Percentiles rank a stretch among this genome's conserved stretches.
These are phyloP conservation scores for Picochlorum sp. DNA, from an alignment of 139 green algal genomes.

Conservation along the genomic window DNA sequence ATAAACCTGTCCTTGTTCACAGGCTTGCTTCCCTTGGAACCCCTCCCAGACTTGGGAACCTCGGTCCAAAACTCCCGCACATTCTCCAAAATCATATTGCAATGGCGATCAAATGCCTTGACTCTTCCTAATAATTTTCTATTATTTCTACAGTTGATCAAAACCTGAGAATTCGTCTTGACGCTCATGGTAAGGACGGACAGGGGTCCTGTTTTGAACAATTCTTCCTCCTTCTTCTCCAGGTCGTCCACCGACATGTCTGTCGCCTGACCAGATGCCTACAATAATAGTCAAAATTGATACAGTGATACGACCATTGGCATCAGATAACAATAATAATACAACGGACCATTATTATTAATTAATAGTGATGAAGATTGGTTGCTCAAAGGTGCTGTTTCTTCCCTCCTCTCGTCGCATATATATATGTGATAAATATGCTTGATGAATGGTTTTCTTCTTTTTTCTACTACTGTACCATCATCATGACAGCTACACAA, in stretches of 20 bases:
- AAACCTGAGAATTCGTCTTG: constrained; percentile 93
- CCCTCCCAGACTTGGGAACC: constrained; percentile 86
- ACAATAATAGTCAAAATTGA: too few relatives aligned
- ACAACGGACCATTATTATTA: too few relatives aligned
- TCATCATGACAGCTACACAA: too few relatives aligned
- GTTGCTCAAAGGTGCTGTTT: too few relatives aligned
- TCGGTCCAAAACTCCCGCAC: constrained; percentile 99
- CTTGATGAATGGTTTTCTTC: too few relatives aligned
- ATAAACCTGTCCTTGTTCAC: constrained; percentile 98
- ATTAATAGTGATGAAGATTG: too few relatives aligned
- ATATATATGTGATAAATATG: too few relatives aligned
- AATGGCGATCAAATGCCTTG: constrained; percentile 98
- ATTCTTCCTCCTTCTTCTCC: constrained; percentile 83
- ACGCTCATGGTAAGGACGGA: constrained; percentile 91
- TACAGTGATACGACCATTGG: too few relatives aligned
- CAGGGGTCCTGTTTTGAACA: constrained; percentile 86
- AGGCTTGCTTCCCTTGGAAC: constrained; percentile 73
- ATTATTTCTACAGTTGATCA: constrained; percentile 99
- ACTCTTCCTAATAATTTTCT: constrained; percentile 92
- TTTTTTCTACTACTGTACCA: too few relatives aligned
- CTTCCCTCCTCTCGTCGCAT: too few relatives aligned
- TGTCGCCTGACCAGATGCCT: not conserved
- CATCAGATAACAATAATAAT: too few relatives aligned
- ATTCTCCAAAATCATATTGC: constrained; percentile 99
- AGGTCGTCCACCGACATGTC: constrained; percentile 66